These are phyloP conservation scores for Cutaneotrichosporon dermatis DNA, from an alignment of 1,284 basidiomycete species.

Conservation along the genomic window DNA sequence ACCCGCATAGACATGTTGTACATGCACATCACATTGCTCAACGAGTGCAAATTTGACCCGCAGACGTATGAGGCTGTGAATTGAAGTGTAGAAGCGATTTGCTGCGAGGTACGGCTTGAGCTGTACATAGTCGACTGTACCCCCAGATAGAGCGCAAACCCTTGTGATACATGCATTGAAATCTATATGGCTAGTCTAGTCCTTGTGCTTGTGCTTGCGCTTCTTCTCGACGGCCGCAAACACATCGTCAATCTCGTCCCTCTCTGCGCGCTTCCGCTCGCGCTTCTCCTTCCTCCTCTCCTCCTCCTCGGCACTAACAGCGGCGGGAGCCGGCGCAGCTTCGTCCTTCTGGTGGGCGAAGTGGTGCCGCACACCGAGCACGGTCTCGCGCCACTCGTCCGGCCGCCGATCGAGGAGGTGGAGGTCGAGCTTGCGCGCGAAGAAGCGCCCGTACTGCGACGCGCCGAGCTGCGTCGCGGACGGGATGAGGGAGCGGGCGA, in stretches of 20 bases:
- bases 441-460: slow-evolving; percentile 80
- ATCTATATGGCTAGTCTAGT: background rate
- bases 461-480: slow-evolving; percentile 66
- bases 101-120: no score
- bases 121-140: no score
- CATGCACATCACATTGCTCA: slow-evolving; percentile 18
- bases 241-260: slow-evolving; percentile 34
- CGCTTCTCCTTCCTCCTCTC: slow-evolving; percentile 6
- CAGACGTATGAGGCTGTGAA: no score
- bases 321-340: background rate
- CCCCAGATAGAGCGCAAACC: no score
- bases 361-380: slow-evolving; percentile 47
- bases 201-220: slow-evolving; percentile 18
- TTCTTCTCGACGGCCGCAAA: slow-evolving; percentile 33
- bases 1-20: slow-evolving; percentile 10
- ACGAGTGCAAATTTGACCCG: no score
- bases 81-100: no score
- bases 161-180: background rate
- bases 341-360: slow-evolving; percentile 44
- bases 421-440: slow-evolving; percentile 71
- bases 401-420: slow-evolving; percentile 70
- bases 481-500: slow-evolving; percentile 69
- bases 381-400: slow-evolving; percentile 71
- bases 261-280: slow-evolving; percentile 19
- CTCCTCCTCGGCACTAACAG: slow-evolving; percentile 7